Base-by-base conservation (phyloP, 139 green algal genomes). In the Chlamydomonas incerta region DNA sequence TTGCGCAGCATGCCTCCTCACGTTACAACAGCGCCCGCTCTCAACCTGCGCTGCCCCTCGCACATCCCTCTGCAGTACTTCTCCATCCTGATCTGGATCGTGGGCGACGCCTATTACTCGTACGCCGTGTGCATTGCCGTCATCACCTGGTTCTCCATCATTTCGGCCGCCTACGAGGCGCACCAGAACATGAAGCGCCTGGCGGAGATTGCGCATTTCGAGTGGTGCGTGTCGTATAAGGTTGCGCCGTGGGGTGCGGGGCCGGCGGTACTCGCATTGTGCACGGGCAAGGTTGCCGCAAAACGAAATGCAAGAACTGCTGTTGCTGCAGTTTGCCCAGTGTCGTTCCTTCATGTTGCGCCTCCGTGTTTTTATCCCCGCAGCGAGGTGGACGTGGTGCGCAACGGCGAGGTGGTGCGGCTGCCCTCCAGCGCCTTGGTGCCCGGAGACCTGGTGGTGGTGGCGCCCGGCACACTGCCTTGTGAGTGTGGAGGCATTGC, bases 131-230 rank as follows among this genome's bases (percentile, higher is more conserved):
- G 89, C 74, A 94, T 94, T 65, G 52, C 82, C 10, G 34, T 87
- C 63, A 94, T 94, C 89, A 94, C 91, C 50, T 93, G 89, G 89
- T 93, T 94, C 79, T 91, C 87, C 74, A 94, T 94, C 82, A 85
- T 92, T 60, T 87, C 88, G 1, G 77, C 72, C 23, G 88, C 90
- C 3, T 24, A 90, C 29, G 90, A 93, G 80, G 80, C 88, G 65
- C 83, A 92, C 70, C 28, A 58, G 21, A 93, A 93, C 87, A 92
- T 90, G 87, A 83, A 73, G 80, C 87, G 90, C 2, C 87, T 93
- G 34, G 83, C 90, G 33, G 82, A 88, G 31, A 90, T 93, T 29
- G 90, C 90, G 37, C 83, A 91, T 33, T 91, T 86, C 55, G 31
- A 80, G 2, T 80, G 66, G 82, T 87, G 65, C 62, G 72, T 70